A percentile compares a stretch with the other conserved stretches of the same genome.
phyloP scores from a whole-genome alignment of 768 basidiomycete genomes.

The Mrakia gelida region DNA sequence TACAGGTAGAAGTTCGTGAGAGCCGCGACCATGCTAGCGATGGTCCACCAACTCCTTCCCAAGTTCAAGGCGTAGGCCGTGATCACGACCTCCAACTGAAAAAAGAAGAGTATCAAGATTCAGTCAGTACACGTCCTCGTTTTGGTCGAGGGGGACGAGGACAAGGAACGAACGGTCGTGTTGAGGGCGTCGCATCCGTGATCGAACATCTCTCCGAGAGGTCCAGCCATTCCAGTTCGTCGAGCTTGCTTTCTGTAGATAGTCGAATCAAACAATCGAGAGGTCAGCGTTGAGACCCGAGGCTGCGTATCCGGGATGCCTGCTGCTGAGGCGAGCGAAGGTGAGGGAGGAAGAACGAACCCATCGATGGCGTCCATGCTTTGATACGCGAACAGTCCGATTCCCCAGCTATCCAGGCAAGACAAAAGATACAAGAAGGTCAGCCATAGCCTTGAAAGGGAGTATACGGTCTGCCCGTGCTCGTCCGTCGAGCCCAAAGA shows the following conservation, averaged over 20 bases:
- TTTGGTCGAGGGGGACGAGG: not conserved
- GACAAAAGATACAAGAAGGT: not conserved
- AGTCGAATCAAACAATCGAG: not conserved
- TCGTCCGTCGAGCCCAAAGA: no score
- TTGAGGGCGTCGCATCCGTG: constrained; percentile 96
- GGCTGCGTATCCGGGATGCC: not conserved
- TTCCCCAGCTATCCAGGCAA: constrained; percentile 60
- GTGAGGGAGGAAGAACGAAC: constrained; percentile 47
- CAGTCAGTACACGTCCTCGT: no score
- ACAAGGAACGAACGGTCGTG: constrained; percentile 63
- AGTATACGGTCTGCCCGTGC: no score
- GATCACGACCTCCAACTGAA: constrained; percentile 79
- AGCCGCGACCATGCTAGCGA: constrained; percentile 73
- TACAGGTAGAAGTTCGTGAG: constrained; percentile 70
- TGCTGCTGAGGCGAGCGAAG: no score
- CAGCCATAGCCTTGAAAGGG: not conserved
- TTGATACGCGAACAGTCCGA: constrained; percentile 88
- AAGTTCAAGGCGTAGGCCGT: constrained; percentile 79
- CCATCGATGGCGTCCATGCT: constrained; percentile 84
- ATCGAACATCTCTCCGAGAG: constrained; percentile 96
- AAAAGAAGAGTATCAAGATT: not conserved
- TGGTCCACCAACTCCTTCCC: constrained; percentile 95
- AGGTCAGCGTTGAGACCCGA: not conserved
- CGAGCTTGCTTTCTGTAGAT: constrained; percentile 80
- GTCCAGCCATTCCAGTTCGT: constrained; percentile 94